Conservation (phyloP, 78 protist species). For the Ministeria vibrans region DNA sequence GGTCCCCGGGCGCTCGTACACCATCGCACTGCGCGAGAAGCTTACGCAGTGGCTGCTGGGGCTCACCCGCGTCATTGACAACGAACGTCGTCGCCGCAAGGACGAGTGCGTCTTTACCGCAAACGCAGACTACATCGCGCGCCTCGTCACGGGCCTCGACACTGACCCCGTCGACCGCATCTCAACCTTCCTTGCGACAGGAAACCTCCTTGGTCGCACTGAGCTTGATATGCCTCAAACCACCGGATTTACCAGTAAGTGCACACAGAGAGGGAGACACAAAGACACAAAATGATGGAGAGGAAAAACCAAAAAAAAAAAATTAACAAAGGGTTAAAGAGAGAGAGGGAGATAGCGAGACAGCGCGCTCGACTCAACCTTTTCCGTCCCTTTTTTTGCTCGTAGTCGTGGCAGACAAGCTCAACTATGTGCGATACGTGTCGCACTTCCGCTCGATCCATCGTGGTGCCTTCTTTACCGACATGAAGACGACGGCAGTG, state of each 20-base stretch:
- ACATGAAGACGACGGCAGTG: conserved; percentile 85
- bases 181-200: conserved; percentile 77
- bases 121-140: not conserved
- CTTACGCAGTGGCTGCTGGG: not conserved
- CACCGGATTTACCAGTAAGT: conserved; percentile 14
- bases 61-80: not conserved
- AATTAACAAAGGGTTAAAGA: too few species aligned
- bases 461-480: conserved; percentile 89
- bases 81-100: not conserved
- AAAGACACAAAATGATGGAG: too few species aligned
- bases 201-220: conserved; percentile 62
- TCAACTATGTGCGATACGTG: conserved; percentile 85
- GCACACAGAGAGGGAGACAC: too few species aligned
- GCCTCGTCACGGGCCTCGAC: not conserved
- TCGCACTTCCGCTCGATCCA: conserved; percentile 73
- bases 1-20: conserved; percentile 73
- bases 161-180: conserved; percentile 4
- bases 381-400: too few species aligned
- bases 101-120: not conserved
- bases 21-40: conserved; percentile 16
- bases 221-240: conserved; percentile 89
- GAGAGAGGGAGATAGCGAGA: too few species aligned
- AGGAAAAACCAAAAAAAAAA: too few species aligned
- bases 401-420: conserved; percentile 92
- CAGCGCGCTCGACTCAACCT: too few species aligned